phyloP scores from a whole-genome alignment of 1,284 basidiomycete species.

The Boletus semigastroideus region DNA sequence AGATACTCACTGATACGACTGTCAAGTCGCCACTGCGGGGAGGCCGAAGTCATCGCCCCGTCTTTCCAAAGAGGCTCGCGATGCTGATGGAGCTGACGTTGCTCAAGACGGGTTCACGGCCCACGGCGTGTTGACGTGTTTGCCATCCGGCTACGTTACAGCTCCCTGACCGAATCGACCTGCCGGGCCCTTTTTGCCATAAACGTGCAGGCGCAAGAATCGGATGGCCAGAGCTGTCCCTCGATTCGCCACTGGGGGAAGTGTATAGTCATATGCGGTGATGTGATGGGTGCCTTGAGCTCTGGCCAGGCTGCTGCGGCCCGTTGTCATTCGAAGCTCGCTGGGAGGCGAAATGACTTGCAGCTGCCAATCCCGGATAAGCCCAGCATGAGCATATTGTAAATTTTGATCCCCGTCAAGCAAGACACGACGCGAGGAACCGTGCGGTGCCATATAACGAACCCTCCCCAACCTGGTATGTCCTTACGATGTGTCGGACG shows the following conservation, averaged over 20 bases:
- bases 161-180: constrained; percentile 7
- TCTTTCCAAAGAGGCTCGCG: no score
- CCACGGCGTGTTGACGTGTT: constrained; percentile 10
- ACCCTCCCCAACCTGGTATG: neutral
- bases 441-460: constrained; percentile 4
- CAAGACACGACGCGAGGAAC: constrained; percentile 11
- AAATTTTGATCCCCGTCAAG: constrained; percentile 28
- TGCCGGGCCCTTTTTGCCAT: constrained; percentile 13
- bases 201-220: constrained; percentile 20
- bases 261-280: constrained; percentile 13
- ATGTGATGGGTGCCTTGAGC: constrained; percentile 18
- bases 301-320: constrained; percentile 10
- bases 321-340: constrained; percentile 12
- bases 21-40: neutral
- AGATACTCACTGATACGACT: no score
- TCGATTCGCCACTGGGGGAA: constrained; percentile 15
- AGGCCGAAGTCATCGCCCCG: no score
- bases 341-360: constrained; percentile 27
- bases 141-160: constrained; percentile 14
- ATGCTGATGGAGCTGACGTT: neutral
- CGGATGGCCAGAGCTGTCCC: constrained; percentile 8
- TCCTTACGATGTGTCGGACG: neutral
- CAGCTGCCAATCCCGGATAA: constrained; percentile 9
- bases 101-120: neutral
- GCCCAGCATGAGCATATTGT: neutral